Percentiles rank a stretch among this genome's conserved stretches.
Conservation (phyloP, 768 basidiomycete genomes). For the Porphyrellus cyaneotinctus region DNA sequence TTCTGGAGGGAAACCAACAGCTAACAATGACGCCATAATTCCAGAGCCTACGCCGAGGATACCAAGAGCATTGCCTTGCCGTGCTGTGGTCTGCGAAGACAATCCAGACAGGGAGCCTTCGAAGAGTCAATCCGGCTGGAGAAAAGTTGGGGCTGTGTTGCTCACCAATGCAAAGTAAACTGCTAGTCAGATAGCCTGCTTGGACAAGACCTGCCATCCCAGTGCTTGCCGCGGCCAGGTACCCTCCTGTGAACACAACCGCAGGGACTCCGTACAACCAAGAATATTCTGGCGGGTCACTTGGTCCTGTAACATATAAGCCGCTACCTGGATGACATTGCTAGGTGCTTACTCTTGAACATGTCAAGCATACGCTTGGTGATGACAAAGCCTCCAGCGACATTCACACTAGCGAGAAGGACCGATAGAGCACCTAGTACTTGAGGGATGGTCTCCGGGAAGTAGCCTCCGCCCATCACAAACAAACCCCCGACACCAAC, state of each 20-base stretch:
- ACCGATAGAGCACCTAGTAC: slow-evolving; percentile 76
- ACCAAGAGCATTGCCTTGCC: slow-evolving; percentile 86
- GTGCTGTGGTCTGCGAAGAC: slow-evolving; percentile 73
- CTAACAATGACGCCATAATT: slow-evolving; percentile 73
- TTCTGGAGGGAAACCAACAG: slow-evolving; percentile 76
- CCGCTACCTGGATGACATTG: neutral
- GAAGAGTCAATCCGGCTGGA: neutral
- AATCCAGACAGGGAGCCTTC: slow-evolving; percentile 76
- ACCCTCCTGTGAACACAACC: slow-evolving; percentile 77
- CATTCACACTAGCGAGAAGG: slow-evolving; percentile 84
- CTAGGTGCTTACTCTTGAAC: slow-evolving; percentile 65
- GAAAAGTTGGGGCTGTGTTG: neutral
- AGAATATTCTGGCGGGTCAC: slow-evolving; percentile 84
- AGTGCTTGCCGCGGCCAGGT: slow-evolving; percentile 75
- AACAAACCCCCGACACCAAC: slow-evolving; percentile 85
- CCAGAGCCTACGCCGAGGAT: slow-evolving; percentile 82
- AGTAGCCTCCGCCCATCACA: slow-evolving; percentile 85
- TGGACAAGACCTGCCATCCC: slow-evolving; percentile 85
- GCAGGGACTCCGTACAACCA: slow-evolving; percentile 81
- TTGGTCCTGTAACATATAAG: slow-evolving; percentile 47
- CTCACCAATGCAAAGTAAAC: slow-evolving; percentile 79
- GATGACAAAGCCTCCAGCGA: slow-evolving; percentile 84
- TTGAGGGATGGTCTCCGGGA: slow-evolving; percentile 81
- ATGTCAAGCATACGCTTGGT: slow-evolving; percentile 92
- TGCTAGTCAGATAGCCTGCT: slow-evolving; percentile 82